Evolutionary conservation across 2,329 filamentous ascomycete species (phyloP).

Genomic region (Fusarium tanahbumbuense): DNA sequence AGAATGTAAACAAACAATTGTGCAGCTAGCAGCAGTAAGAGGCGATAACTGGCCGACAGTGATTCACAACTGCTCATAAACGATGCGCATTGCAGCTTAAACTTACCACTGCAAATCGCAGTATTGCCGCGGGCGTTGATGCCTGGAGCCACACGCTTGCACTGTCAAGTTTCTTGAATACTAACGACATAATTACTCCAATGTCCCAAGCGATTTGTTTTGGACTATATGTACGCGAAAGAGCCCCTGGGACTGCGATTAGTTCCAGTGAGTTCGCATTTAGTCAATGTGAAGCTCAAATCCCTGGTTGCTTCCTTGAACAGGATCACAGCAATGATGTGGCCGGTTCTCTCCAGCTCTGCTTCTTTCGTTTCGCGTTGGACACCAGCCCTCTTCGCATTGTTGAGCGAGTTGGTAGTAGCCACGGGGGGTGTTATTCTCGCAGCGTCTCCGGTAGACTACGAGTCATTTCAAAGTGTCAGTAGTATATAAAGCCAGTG

Average conservation of each 20-base stretch:
- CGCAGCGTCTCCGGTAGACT: not conserved
- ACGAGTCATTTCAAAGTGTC: not conserved
- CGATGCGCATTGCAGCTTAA: not conserved
- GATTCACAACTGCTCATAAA: not conserved
- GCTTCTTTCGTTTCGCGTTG: rapidly evolving
- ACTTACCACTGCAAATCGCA: not conserved
- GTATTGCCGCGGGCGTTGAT: not conserved
- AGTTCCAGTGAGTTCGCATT: not conserved
- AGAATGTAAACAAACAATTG: not conserved
- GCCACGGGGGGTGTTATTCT: rapidly evolving
- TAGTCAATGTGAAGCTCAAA: not conserved
- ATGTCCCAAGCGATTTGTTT: not conserved
- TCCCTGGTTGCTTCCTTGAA: not conserved
- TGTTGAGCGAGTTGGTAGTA: rapidly evolving
- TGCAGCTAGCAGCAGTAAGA: not conserved
- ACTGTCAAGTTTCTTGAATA: not conserved
- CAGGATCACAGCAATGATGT: not conserved
- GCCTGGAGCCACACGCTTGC: not conserved
- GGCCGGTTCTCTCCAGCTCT: not conserved
- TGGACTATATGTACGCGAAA: rapidly evolving
- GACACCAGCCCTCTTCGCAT: not conserved
- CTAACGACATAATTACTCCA: not conserved
- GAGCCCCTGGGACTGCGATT: not conserved
- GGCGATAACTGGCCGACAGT: not conserved
- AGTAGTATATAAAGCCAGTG: not conserved